phyloP scores from a whole-genome alignment of 192 early-diverging fungal species.

The Borealophlyctis nickersoniae region DNA sequence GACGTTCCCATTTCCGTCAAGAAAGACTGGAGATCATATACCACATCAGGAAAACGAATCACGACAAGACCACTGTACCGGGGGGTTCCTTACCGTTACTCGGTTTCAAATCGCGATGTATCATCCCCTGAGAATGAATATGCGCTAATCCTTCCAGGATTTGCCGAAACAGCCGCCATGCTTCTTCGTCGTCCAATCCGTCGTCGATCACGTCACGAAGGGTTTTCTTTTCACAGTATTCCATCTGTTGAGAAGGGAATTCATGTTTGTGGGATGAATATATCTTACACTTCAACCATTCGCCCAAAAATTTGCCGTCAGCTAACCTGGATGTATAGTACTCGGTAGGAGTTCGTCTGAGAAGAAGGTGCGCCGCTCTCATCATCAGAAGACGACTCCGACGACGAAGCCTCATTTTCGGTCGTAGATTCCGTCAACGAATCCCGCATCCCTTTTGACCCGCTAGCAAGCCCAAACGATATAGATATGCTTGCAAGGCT shows the following conservation, averaged over 20 bases:
- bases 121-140: conserved; percentile 82
- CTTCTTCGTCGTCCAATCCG: conserved; percentile 73
- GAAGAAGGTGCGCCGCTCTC: not conserved
- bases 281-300: too few species aligned
- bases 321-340: conserved; percentile 86
- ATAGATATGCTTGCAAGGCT: conserved; percentile 12
- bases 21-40: conserved; percentile 20
- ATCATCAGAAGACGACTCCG: not conserved
- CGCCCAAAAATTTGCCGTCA: too few species aligned
- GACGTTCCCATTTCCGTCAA: conserved; percentile 43
- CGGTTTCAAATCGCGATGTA: conserved; percentile 87
- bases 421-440: not conserved
- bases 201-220: conserved; percentile 76
- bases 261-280: too few species aligned
- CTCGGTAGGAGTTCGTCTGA: conserved; percentile 1
- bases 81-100: conserved; percentile 29
- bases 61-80: not conserved
- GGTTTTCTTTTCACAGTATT: conserved; percentile 95
- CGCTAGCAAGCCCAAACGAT: conserved; percentile 37
- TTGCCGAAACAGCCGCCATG: conserved; percentile 84
- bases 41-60: not conserved
- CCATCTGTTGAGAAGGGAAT: too few species aligned
- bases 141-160: conserved; percentile 87
- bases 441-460: conserved; percentile 11
- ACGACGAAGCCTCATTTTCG: conserved; percentile 6